Conservation (phyloP, 768 basidiomycete genomes). For the Trametes maxima region DNA sequence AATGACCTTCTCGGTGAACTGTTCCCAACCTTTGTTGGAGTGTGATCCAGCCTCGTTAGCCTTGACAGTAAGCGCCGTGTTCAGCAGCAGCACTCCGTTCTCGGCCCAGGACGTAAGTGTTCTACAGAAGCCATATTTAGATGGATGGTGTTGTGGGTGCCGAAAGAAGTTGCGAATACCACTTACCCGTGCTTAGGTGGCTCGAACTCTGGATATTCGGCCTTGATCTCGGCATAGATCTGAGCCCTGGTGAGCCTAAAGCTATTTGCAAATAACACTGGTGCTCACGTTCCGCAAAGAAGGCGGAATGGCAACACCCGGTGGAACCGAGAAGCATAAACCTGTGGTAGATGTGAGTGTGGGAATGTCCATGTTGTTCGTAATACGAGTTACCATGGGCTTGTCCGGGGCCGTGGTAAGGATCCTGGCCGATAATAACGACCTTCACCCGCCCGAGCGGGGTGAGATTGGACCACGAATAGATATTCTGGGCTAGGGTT, state of each 20-base stretch:
- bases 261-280: neutral
- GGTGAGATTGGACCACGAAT: slow-evolving; percentile 85
- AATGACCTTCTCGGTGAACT: slow-evolving; percentile 83
- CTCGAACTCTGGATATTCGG: slow-evolving; percentile 79
- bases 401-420: slow-evolving; percentile 79
- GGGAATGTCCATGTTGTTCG: neutral
- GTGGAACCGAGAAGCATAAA: slow-evolving; percentile 87
- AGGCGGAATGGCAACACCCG: slow-evolving; percentile 73
- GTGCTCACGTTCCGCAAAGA: slow-evolving; percentile 76
- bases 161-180: neutral
- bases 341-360: slow-evolving; percentile 45
- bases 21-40: slow-evolving; percentile 86
- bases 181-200: slow-evolving; percentile 84
- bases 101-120: slow-evolving; percentile 81
- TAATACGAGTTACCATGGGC: slow-evolving; percentile 67
- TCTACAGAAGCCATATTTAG: slow-evolving; percentile 41
- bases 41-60: slow-evolving; percentile 80
- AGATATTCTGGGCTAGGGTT: slow-evolving; percentile 72
- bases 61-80: slow-evolving; percentile 89
- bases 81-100: slow-evolving; percentile 88
- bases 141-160: neutral
- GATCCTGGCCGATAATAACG: slow-evolving; percentile 91
- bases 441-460: slow-evolving; percentile 84
- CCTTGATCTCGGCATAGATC: slow-evolving; percentile 88
- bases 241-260: slow-evolving; percentile 34